phyloP scores from a whole-genome alignment of 1,139 yeast species.

The Yamadazyma conglobata region DNA sequence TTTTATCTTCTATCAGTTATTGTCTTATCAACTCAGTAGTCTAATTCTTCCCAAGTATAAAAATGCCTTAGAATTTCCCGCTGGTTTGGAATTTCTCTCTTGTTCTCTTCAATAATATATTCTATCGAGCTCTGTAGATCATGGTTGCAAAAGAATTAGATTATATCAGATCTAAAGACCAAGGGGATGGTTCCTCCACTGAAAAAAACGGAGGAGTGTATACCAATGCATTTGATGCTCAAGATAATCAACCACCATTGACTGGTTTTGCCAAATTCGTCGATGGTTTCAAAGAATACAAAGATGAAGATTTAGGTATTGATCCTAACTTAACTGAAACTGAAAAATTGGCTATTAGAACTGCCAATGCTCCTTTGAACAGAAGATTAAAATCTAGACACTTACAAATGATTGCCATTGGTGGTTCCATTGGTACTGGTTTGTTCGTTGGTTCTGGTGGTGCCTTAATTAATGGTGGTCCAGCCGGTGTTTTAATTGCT shows the following conservation, averaged over 20 bases:
- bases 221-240: slow-evolving; percentile 39
- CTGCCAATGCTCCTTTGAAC: slow-evolving; percentile 69
- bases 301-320: slow-evolving; percentile 47
- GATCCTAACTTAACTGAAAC: slow-evolving; percentile 58
- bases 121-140: no score
- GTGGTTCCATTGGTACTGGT: slow-evolving; percentile 86
- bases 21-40: no score
- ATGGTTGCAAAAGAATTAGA: slow-evolving; percentile 46
- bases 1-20: no score
- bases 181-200: slow-evolving; percentile 31
- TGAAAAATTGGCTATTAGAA: slow-evolving; percentile 63
- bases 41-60: no score
- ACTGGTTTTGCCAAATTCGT: slow-evolving; percentile 40
- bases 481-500: slow-evolving; percentile 69
- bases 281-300: slow-evolving; percentile 58
- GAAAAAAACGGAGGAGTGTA: slow-evolving; percentile 44
- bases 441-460: slow-evolving; percentile 66
- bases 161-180: slow-evolving; percentile 38
- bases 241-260: slow-evolving; percentile 23
- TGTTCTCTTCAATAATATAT: no score
- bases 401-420: slow-evolving; percentile 82
- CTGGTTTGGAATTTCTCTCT: no score
- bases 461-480: slow-evolving; percentile 61
- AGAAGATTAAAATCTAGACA: slow-evolving; percentile 62
- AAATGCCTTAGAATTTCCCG: no score